Evolutionary conservation across 331 rosid species (phyloP), one percentile per base, ranked within the genome.

Genomic region (Rosa hybrid): DNA sequence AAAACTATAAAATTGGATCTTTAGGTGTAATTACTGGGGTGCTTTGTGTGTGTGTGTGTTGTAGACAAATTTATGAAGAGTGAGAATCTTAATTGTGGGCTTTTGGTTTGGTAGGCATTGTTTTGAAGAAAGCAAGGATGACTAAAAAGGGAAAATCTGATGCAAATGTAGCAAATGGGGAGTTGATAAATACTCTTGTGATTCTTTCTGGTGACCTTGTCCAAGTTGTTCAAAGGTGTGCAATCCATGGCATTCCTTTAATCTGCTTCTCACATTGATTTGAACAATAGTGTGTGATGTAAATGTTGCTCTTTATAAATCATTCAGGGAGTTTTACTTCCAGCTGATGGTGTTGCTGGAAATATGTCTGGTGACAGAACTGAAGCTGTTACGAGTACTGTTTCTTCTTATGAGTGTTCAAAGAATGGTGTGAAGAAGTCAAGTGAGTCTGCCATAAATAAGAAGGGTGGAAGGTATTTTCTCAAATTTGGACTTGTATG

Each of bases 61-160:
- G 38, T 34, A 34, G 38, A 34, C 38, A 34, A 56, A 74, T 20
- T 27, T 3, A 27, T 74, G 13, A 54, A 41, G n/a, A 44, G 41
- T 18, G 14, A 10, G 8, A 74, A 46, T 77, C 46, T 17, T 51
- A 27, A 16, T 62, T n/a, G 46, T 77, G 41, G 14, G 41, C 25
- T 23, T 51, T 48, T 72, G 75, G 9, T n/a, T 39, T 80, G 74
- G 69, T 75, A 92, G 98, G 91, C 67, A 86, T 94, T 81, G 92
- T 94, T 75, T 84, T 94, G 83, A 94, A 92, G 90, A 88, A 88
- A 81, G 97, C 97, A 45, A 91, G 90, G 85, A 87, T 92, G 93
- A 88, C 83, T 68, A 91, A 80, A 81, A 90, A 81, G 82, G 97
- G 98, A 60, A 90, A 83, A 77, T 77, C 81, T 63, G 74, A 67